Percentiles rank a stretch among this genome's conserved stretches.
Conservation (phyloP, 179 eudicot species). For the Spinacia oleracea region DNA sequence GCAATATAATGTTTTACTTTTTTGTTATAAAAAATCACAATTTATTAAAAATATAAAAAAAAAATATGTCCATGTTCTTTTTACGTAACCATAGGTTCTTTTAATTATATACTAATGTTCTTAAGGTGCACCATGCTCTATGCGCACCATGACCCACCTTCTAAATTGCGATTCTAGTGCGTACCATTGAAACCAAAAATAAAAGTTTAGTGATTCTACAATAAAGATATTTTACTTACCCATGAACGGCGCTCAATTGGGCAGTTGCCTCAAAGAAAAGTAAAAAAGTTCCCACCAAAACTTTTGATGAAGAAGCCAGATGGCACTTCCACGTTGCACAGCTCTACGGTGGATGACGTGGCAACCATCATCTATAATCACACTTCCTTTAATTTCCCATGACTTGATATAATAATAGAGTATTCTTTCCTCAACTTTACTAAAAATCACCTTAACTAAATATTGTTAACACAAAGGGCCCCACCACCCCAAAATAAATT, state of each 20-base stretch:
- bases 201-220: not conserved
- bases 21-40: no score
- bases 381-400: not conserved
- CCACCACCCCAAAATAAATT: constrained; percentile 11
- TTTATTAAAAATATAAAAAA: no score
- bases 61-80: no score
- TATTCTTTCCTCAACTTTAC: not conserved
- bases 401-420: not conserved
- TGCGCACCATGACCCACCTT: no score
- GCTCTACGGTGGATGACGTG: constrained; percentile 24
- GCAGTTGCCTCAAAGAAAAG: constrained; percentile 27
- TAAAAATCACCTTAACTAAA: not conserved
- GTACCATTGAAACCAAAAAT: not conserved
- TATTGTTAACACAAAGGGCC: not conserved
- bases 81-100: no score
- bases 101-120: no score
- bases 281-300: constrained; percentile 14
- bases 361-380: constrained; percentile 19
- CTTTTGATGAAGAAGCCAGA: not conserved
- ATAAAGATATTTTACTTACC: not conserved
- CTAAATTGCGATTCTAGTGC: no score
- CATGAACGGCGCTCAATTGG: constrained; percentile 36
- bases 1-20: no score
- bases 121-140: no score
- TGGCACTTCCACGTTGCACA: constrained; percentile 30